Evolutionary conservation across 495 filamentous ascomycete species (phyloP).

Genomic region (Trichodelitschia bisporula): DNA sequence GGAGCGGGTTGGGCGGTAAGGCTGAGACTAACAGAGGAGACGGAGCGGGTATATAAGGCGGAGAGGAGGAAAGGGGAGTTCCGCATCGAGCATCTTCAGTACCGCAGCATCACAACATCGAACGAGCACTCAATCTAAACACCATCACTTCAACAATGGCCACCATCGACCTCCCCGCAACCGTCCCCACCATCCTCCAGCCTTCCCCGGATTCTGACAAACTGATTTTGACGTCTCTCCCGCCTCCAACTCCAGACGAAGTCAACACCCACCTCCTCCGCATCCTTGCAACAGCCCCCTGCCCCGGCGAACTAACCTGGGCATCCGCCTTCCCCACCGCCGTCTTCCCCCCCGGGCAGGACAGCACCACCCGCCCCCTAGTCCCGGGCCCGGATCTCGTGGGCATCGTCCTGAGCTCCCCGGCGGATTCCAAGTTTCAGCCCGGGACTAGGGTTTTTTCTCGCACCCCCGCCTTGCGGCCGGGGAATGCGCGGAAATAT

Average conservation of each 20-base stretch:
- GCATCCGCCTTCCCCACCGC: conserved; percentile 21
- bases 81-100: too few species aligned
- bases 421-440: conserved; percentile 22
- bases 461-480: conserved; percentile 20
- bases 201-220: background rate
- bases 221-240: conserved; percentile 3
- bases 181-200: background rate
- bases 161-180: background rate
- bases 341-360: too few species aligned
- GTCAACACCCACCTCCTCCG: conserved; percentile 40
- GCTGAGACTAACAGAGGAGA: too few species aligned
- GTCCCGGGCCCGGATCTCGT: conserved; percentile 34
- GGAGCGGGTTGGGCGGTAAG: too few species aligned
- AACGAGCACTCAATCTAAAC: too few species aligned
- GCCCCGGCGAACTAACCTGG: conserved; percentile 28
- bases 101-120: too few species aligned
- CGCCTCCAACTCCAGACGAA: conserved; percentile 12
- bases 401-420: conserved; percentile 25
- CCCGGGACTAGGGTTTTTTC: conserved; percentile 29
- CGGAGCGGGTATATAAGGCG: too few species aligned
- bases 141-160: background rate
- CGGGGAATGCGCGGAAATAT: conserved; percentile 28
- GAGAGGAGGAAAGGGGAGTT: too few species aligned
- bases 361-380: conserved; percentile 19
- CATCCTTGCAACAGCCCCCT: conserved; percentile 29